phyloP scores from a whole-genome alignment of 106 monocot genomes.

The Acanthochlamys bracteata region DNA sequence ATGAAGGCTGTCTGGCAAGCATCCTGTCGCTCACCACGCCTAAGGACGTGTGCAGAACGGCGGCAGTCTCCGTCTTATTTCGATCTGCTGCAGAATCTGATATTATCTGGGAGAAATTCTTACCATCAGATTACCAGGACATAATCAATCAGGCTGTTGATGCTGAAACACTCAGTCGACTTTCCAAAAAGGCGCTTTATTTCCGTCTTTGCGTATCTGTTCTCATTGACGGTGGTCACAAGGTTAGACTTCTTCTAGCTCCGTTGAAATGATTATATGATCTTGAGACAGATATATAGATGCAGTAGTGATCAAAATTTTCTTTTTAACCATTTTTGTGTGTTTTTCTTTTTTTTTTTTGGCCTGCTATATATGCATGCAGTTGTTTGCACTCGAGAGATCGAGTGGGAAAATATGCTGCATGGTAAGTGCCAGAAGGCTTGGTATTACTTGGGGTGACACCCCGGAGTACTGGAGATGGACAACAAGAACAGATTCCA shows the following conservation, averaged over 20 bases:
- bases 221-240: constrained; percentile 19
- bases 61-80: constrained; percentile 25
- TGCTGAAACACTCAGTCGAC: constrained; percentile 8
- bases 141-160: constrained; percentile 24
- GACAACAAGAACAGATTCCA: constrained; percentile 29
- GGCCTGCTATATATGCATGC: no score
- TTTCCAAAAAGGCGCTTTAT: constrained; percentile 7
- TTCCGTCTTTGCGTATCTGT: not conserved
- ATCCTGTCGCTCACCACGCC: constrained; percentile 44
- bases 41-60: constrained; percentile 28
- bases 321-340: not conserved
- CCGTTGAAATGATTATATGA: constrained; percentile 6
- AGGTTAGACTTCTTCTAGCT: constrained; percentile 17
- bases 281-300: not conserved
- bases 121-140: constrained; percentile 27
- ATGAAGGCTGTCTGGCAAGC: constrained; percentile 39
- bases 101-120: constrained; percentile 31
- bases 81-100: constrained; percentile 33
- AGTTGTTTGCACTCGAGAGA: constrained; percentile 63
- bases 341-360: no score
- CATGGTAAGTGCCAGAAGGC: constrained; percentile 53
- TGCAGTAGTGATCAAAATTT: not conserved
- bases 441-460: constrained; percentile 51
- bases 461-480: constrained; percentile 40
- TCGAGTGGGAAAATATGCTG: constrained; percentile 53